Conservation (phyloP, 805 yeast species). For the Ogataea wickerhamii region DNA sequence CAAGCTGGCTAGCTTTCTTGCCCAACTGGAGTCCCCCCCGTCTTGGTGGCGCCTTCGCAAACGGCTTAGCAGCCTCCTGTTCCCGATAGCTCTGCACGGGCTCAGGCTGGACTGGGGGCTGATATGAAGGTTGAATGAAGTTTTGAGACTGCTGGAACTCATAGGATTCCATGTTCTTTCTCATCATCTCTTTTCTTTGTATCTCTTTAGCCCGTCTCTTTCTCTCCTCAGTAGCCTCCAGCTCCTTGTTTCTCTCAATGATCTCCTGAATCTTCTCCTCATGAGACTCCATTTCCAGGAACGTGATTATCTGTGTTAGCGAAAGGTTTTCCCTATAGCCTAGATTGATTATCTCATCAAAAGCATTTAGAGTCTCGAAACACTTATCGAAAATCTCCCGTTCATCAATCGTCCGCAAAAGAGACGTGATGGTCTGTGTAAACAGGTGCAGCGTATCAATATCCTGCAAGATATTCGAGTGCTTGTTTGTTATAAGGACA, state of each 20-base stretch:
- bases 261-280: constrained; percentile 98
- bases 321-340: constrained; percentile 90
- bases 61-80: constrained; percentile 11
- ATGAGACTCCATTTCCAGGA: constrained; percentile 95
- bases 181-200: constrained; percentile 72
- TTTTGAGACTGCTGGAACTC: constrained; percentile 22
- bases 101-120: constrained; percentile 21
- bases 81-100: constrained; percentile 7
- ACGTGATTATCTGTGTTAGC: constrained; percentile 76
- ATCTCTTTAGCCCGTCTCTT: constrained; percentile 91
- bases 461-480: constrained; percentile 90
- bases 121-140: constrained; percentile 19
- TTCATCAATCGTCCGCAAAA: constrained; percentile 72
- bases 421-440: constrained; percentile 73
- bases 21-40: constrained; percentile 82
- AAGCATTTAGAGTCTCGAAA: constrained; percentile 85
- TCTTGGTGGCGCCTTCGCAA: constrained; percentile 38
- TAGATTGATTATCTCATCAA: constrained; percentile 86
- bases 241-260: constrained; percentile 92
- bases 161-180: constrained; percentile 48
- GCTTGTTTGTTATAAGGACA: constrained; percentile 84
- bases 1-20: constrained; percentile 36
- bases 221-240: constrained; percentile 96
- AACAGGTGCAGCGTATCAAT: constrained; percentile 87
- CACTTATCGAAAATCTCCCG: constrained; percentile 78